Conservation (phyloP, 768 basidiomycete genomes). For the Infundibulicybe gibba region DNA sequence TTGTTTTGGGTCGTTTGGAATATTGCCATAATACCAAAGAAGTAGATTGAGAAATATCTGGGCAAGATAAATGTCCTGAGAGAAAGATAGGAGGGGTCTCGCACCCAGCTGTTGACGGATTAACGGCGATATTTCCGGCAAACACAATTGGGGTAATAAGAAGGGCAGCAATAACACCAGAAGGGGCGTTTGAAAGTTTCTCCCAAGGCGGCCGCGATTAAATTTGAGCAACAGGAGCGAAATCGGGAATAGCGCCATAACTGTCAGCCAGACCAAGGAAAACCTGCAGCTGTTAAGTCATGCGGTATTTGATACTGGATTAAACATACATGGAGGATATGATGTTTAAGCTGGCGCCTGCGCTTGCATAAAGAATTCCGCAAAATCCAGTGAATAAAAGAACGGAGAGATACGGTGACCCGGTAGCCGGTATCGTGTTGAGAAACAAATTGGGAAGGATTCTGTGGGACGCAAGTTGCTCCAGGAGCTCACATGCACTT, state of each 20-base stretch:
- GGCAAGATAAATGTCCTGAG: neutral
- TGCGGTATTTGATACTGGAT: neutral
- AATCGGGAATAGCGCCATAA: constrained; percentile 63
- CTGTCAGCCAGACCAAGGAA: constrained; percentile 61
- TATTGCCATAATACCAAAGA: constrained; percentile 41
- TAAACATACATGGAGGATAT: constrained; percentile 54
- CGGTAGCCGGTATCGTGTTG: constrained; percentile 41
- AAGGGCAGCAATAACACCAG: constrained; percentile 36
- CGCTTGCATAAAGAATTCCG: constrained; percentile 52
- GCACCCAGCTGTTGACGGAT: constrained; percentile 53
- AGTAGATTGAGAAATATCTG: constrained; percentile 64
- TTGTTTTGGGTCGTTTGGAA: constrained; percentile 54
- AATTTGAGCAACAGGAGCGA: constrained; percentile 60
- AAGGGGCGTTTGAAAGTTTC: constrained; percentile 36
- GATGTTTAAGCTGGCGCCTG: constrained; percentile 46
- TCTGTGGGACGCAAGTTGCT: constrained; percentile 55
- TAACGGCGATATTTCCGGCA: constrained; percentile 57
- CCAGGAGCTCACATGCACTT: constrained; percentile 55
- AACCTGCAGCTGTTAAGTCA: constrained; percentile 36
- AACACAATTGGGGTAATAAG: constrained; percentile 39
- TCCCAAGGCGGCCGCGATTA: constrained; percentile 56
- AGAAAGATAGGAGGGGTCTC: constrained; percentile 11
- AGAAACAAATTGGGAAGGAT: constrained; percentile 56
- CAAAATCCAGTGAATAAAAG: constrained; percentile 46
- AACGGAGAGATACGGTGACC: constrained; percentile 50